Conservation (phyloP, 1,284 basidiomycete genomes). For the Fomitopsis betulina region DNA sequence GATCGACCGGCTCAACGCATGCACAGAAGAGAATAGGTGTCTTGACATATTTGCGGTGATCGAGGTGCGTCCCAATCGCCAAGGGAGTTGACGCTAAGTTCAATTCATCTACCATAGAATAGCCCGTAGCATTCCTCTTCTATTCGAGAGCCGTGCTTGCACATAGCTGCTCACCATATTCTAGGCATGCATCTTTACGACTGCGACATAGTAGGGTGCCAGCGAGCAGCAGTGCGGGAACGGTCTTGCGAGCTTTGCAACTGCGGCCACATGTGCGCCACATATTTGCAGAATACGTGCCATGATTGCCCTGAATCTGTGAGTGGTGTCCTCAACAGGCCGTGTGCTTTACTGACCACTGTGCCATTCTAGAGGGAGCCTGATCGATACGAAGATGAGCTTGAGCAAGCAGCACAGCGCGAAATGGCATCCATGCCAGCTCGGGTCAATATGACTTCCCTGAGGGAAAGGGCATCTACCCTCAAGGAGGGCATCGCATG, state of each 20-base stretch:
- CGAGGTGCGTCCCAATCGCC: too few relatives aligned
- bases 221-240: not conserved
- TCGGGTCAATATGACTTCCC: not conserved
- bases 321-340: not conserved
- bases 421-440: conserved; percentile 4
- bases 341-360: not conserved
- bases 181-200: too few relatives aligned
- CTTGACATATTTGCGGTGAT: too few relatives aligned
- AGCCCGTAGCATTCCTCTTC: too few relatives aligned
- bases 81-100: too few relatives aligned
- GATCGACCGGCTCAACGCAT: too few relatives aligned
- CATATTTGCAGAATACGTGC: not conserved
- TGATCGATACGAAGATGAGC: not conserved
- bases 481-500: not conserved
- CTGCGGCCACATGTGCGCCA: conserved; percentile 8
- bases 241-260: conserved; percentile 5
- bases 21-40: too few relatives aligned
- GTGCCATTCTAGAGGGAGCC: not conserved
- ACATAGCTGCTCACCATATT: too few relatives aligned
- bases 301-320: conserved; percentile 4
- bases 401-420: not conserved
- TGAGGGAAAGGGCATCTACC: not conserved
- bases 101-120: too few relatives aligned
- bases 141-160: too few relatives aligned
- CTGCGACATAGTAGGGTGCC: not conserved